These are phyloP conservation scores for Domatiomyces globalis DNA, from an alignment of 2,329 filamentous ascomycete species.

Conservation along the genomic window DNA sequence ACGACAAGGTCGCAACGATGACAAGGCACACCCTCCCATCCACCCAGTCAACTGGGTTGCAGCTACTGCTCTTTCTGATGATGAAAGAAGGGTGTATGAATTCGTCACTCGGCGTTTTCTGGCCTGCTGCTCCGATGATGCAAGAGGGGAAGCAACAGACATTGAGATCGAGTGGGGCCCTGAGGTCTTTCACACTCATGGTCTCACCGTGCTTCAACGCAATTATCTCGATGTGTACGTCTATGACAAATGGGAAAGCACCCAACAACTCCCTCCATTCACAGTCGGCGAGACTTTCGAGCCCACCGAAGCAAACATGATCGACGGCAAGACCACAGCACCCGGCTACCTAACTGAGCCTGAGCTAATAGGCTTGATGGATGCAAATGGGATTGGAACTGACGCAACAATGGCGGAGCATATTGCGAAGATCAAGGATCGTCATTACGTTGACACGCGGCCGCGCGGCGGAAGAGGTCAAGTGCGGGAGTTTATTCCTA, in stretches of 20 bases:
- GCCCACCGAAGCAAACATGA: constrained; percentile 76
- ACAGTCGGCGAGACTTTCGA: constrained; percentile 67
- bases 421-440: constrained; percentile 84
- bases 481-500: constrained; percentile 82
- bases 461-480: constrained; percentile 34
- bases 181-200: constrained; percentile 69
- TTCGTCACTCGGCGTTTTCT: constrained; percentile 85
- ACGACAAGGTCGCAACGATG: constrained; percentile 72
- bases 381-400: constrained; percentile 94
- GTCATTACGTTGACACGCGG: constrained; percentile 67
- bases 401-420: constrained; percentile 99
- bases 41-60: constrained; percentile 82
- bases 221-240: constrained; percentile 94
- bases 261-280: constrained; percentile 66
- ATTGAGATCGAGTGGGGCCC: constrained; percentile 67
- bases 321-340: constrained; percentile 74
- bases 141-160: constrained; percentile 70
- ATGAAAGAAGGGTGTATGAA: constrained; percentile 73
- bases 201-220: constrained; percentile 67
- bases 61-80: constrained; percentile 43
- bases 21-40: constrained; percentile 94
- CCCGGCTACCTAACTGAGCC: constrained; percentile 87
- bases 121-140: constrained; percentile 90
- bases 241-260: constrained; percentile 93
- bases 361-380: constrained; percentile 91